Base-by-base conservation (phyloP, 1,284 basidiomycete species). In the Melampsora americana region DNA sequence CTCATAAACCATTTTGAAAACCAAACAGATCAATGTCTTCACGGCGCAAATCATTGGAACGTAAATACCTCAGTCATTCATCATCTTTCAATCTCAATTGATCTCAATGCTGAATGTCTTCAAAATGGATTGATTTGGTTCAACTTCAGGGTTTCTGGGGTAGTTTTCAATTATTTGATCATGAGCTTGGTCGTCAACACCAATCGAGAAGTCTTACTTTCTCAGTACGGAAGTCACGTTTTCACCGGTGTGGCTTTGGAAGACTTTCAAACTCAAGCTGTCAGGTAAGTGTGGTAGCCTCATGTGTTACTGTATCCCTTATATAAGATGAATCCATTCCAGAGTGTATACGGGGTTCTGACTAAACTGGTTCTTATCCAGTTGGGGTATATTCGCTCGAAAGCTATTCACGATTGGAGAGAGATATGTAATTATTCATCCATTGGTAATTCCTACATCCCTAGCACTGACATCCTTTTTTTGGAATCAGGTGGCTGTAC, bases 101-200 rank as follows among this genome's bases (percentile, higher is more conserved):
- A 62, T 28, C 7, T 14, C 28, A 62, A 30, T 20, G 32, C 9
- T 62, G 32, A 9, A 32, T 32, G 9, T 35, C 6, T 62, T 32
- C n/a, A n/a, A n/a, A 62, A 16, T 23, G 3, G 4, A 56, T 1
- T 6, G 2, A n/a, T 7, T n/a, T 12, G 5, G 6, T 56, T 1
- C 53, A 14, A 56, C 32, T 62, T 3, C 42, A 75, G 72, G 4
- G 23, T 75, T 23, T 53, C 65, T 26, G 72, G 72, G 26, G 66
- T 75, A 3, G 59, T 75, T 42, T 75, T 75, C 56, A 75, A 75
- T 42, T 75, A 75, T 42, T 44, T 75, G 53, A 65, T 75, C 20
- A 75, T 75, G 72, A 75, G 65, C 23, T 44, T 75, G 20, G 66
- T 75, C 42, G 66, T 75, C 32, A 68, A 75, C 35, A 68, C 65